Conservation (phyloP, 768 basidiomycete species). For the Asterophora parasitica region DNA sequence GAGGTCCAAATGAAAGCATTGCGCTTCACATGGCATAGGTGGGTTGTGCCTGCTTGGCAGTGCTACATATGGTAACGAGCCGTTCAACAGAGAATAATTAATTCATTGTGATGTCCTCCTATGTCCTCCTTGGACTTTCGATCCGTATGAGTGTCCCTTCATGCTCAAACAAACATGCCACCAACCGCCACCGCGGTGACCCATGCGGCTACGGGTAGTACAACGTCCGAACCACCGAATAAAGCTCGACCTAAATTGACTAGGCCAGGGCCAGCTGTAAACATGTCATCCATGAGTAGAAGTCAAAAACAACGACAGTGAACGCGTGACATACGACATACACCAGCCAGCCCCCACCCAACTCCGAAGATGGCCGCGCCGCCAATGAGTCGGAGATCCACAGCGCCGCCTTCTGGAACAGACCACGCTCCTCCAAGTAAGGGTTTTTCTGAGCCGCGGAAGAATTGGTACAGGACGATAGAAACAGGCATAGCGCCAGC, state of each 20-base stretch:
- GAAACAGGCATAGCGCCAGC: slow-evolving; percentile 45
- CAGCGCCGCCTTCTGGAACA: slow-evolving; percentile 32
- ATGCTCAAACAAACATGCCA: slow-evolving; percentile 30
- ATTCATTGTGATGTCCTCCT: background rate
- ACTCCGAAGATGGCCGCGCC: slow-evolving; percentile 57
- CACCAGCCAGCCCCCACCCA: slow-evolving; percentile 57
- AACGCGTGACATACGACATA: slow-evolving; percentile 49
- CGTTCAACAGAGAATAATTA: background rate
- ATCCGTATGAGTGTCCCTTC: background rate
- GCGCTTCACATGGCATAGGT: too few species aligned
- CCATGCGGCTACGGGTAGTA: slow-evolving; percentile 36
- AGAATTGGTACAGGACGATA: slow-evolving; percentile 39
- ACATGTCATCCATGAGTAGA: slow-evolving; percentile 3
- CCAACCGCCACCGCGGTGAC: slow-evolving; percentile 34
- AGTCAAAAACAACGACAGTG: slow-evolving; percentile 2
- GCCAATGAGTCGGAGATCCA: slow-evolving; percentile 42
- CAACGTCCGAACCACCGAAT: slow-evolving; percentile 28
- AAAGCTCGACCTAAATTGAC: slow-evolving; percentile 55
- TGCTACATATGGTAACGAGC: too few species aligned
- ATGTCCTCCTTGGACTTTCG: too few species aligned
- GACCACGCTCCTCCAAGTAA: slow-evolving; percentile 41
- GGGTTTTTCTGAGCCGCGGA: slow-evolving; percentile 33
- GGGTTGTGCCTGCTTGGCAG: too few species aligned
- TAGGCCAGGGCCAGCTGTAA: slow-evolving; percentile 55
- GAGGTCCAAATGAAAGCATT: too few species aligned